Base-by-base conservation (phyloP, 352 stramenopile genomes). In the Vaucheria bursata region DNA sequence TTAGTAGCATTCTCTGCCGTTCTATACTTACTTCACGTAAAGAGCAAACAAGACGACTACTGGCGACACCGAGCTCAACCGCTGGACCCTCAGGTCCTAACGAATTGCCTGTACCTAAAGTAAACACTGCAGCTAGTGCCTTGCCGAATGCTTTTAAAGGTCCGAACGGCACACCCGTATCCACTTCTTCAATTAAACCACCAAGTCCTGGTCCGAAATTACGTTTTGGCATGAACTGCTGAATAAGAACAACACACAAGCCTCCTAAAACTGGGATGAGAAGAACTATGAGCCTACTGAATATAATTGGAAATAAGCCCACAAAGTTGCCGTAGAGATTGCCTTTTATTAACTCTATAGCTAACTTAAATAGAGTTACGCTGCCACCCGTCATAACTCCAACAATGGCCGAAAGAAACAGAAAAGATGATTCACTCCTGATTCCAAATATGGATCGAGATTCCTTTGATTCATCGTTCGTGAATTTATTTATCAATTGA, bases 11-110 rank as follows among this genome's bases (percentile, higher is more conserved):
- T 84, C 88, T 86, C 45, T 87, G 78, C 70, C 81, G 70, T 35
- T 86, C 80, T 8, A 83, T 49, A 2, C 59, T 73, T 1, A 77
- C 39, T 3, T 78, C 74, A 25, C 59, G 39, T 53, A 59, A 71
- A 7, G 65, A 39, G 35, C 70, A 79, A n/a, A 84, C 69, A 1
- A 72, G 52, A 12, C 79, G 65, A 37, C 74, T 83, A 5, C 40
- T 50, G 36, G 77, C 76, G 50, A 85, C 81, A 4, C 88, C 89
- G 29, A 90, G 80, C 75, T 92, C 88, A 8, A 93, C 88, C 50
- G 74, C 85, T 5, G 89, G 88, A 49, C 88, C 76, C 81, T 92
- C 89, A 2, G 89, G 89, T 49, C 89, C 89, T 1, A 92, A 77
- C 31, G 80, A 88, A 74, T 87, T 88, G 31, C 89, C 89, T 34